These are phyloP conservation scores for Aaosphaeria arxii DNA, from an alignment of 2,329 filamentous ascomycete species.

Conservation along the genomic window DNA sequence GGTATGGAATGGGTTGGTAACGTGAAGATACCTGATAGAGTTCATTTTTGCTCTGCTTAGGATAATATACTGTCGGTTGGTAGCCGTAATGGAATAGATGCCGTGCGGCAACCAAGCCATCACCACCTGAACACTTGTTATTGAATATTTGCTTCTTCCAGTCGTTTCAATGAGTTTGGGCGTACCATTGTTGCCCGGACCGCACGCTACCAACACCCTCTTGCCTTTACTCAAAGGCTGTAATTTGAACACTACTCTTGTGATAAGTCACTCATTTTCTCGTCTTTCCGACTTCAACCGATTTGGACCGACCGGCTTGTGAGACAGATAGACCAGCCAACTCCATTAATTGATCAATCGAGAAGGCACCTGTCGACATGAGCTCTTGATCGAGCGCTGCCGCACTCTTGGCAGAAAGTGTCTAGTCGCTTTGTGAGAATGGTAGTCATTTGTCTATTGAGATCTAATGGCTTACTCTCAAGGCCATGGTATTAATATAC, in stretches of 20 bases:
- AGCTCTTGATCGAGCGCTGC: conserved; percentile 88
- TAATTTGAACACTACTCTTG: conserved; percentile 68
- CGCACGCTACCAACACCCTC: conserved; percentile 82
- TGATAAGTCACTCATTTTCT: too few species aligned
- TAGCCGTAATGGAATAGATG: conserved; percentile 94
- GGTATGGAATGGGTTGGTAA: background rate
- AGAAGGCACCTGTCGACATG: conserved; percentile 86
- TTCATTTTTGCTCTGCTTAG: conserved; percentile 86
- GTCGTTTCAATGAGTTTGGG: background rate
- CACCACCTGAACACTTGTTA: conserved; percentile 63
- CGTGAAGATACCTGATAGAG: conserved; percentile 68
- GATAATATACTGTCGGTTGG: conserved; percentile 83
- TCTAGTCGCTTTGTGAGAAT: conserved; percentile 49
- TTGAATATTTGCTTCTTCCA: background rate
- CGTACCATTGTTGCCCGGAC: conserved; percentile 66
- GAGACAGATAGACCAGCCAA: conserved; percentile 89
- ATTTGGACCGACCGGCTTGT: conserved; percentile 65
- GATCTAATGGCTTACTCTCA: conserved; percentile 13
- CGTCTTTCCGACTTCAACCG: background rate
- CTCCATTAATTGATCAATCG: conserved; percentile 96
- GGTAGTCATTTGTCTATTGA: background rate
- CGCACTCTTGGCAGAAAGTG: conserved; percentile 81
- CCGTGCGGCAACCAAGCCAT: conserved; percentile 89
- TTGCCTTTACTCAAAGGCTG: conserved; percentile 72
- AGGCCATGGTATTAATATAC: conserved; percentile 12